Evolutionary conservation across 371 early-diverging fungal genomes (phyloP).

Genomic region (Haplosporangium sp.): DNA sequence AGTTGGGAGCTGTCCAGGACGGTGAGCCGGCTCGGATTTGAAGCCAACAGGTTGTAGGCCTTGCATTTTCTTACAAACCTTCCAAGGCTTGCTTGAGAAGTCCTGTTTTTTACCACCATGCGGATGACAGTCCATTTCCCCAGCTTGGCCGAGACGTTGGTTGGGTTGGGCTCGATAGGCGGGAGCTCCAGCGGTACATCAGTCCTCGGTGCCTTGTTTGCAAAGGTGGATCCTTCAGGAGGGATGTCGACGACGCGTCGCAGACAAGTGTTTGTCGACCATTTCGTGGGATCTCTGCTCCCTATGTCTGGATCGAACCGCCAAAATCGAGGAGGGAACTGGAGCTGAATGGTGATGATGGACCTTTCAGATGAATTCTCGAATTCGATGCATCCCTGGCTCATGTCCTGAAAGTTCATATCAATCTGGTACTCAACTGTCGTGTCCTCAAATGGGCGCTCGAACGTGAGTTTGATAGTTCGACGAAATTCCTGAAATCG

Average conservation of each 20-base stretch:
- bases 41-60: slow-evolving; percentile 15
- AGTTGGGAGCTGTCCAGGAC: slow-evolving; percentile 1
- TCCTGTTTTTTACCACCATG: neutral
- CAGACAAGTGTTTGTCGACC: slow-evolving; percentile 15
- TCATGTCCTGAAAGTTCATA: slow-evolving; percentile 44
- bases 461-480: slow-evolving; percentile 29
- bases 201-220: neutral
- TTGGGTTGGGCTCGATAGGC: slow-evolving; percentile 31
- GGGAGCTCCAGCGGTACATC: neutral
- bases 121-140: slow-evolving; percentile 44
- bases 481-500: slow-evolving; percentile 18
- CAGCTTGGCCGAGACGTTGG: slow-evolving; percentile 26
- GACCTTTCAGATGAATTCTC: neutral
- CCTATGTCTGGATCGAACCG: slow-evolving; percentile 28
- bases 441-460: slow-evolving; percentile 18
- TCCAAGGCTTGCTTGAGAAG: neutral
- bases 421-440: slow-evolving; percentile 41
- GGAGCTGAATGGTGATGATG: slow-evolving; percentile 24
- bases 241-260: slow-evolving; percentile 44
- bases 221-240: slow-evolving; percentile 1
- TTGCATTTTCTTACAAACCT: slow-evolving; percentile 8
- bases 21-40: neutral
- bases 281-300: slow-evolving; percentile 7
- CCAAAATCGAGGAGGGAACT: slow-evolving; percentile 40
- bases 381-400: slow-evolving; percentile 31